These are phyloP conservation scores for Hericium rajendrae DNA, from an alignment of 768 basidiomycete species.

Conservation along the genomic window DNA sequence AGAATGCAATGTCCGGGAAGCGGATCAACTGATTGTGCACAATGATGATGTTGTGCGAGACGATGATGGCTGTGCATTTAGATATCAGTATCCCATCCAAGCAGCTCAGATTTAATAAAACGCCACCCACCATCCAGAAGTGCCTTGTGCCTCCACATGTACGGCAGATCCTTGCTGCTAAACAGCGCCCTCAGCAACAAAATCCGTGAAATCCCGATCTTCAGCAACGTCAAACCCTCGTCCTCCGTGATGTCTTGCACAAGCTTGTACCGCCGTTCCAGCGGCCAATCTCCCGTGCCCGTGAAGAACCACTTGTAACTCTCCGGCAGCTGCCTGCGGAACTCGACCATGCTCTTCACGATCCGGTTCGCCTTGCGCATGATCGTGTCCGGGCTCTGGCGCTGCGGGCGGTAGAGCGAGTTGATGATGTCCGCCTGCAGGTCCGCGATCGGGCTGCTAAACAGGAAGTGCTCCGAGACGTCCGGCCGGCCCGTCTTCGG, in stretches of 20 bases:
- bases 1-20: constrained; percentile 82
- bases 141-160: constrained; percentile 56
- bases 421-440: constrained; percentile 88
- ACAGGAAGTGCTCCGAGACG: constrained; percentile 72
- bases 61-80: constrained; percentile 53
- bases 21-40: constrained; percentile 76
- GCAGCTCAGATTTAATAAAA: not conserved
- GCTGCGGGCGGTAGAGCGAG: constrained; percentile 72
- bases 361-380: constrained; percentile 74
- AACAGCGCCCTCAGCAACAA: constrained; percentile 72
- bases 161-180: constrained; percentile 62
- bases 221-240: constrained; percentile 73
- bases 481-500: constrained; percentile 34
- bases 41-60: constrained; percentile 80
- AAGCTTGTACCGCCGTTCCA: constrained; percentile 54
- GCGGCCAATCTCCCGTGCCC: constrained; percentile 68
- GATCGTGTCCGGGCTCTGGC: constrained; percentile 56
- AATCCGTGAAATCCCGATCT: constrained; percentile 75
- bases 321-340: constrained; percentile 59
- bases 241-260: constrained; percentile 72
- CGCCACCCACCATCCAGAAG: constrained; percentile 61
- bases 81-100: not conserved
- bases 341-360: constrained; percentile 66
- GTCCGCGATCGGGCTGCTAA: constrained; percentile 66
- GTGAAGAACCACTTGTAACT: constrained; percentile 65